phyloP scores from a whole-genome alignment of 768 basidiomycete species.

The Russula virescens region DNA sequence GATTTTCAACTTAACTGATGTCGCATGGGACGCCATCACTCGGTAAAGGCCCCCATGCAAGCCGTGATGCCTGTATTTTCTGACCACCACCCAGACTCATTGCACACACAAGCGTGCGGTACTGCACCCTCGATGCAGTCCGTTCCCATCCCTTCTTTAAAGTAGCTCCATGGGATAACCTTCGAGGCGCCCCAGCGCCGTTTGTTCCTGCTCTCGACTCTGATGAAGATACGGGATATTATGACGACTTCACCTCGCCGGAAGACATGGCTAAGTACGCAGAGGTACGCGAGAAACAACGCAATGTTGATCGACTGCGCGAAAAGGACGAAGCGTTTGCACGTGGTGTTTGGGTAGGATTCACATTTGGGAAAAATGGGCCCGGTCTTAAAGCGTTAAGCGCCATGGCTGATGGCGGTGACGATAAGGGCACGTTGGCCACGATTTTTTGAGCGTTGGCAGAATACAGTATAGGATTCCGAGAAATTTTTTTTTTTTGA shows the following conservation, averaged over 20 bases:
- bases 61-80: not conserved
- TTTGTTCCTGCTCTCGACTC: slow-evolving; percentile 94
- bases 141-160: slow-evolving; percentile 80
- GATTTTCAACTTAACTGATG: slow-evolving; percentile 91
- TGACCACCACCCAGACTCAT: slow-evolving; percentile 55
- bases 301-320: slow-evolving; percentile 84
- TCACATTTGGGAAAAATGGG: slow-evolving; percentile 87
- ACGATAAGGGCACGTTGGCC: slow-evolving; percentile 31
- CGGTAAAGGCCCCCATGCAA: slow-evolving; percentile 41
- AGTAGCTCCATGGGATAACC: slow-evolving; percentile 65
- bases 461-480: not conserved
- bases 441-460: slow-evolving; percentile 32
- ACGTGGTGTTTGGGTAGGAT: slow-evolving; percentile 86
- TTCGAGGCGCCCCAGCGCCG: slow-evolving; percentile 73
- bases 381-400: slow-evolving; percentile 46
- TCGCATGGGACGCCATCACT: slow-evolving; percentile 92
- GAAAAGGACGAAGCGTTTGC: slow-evolving; percentile 75
- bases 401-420: slow-evolving; percentile 24
- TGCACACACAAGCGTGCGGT: slow-evolving; percentile 77
- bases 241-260: slow-evolving; percentile 80
- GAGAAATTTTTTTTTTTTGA: not conserved
- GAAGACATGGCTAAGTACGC: slow-evolving; percentile 99
- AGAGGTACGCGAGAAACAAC: slow-evolving; percentile 95
- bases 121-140: slow-evolving; percentile 67
- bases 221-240: slow-evolving; percentile 93